Evolutionary conservation across 2,329 filamentous ascomycete genomes (phyloP).

Genomic region (Acarospora socialis): DNA sequence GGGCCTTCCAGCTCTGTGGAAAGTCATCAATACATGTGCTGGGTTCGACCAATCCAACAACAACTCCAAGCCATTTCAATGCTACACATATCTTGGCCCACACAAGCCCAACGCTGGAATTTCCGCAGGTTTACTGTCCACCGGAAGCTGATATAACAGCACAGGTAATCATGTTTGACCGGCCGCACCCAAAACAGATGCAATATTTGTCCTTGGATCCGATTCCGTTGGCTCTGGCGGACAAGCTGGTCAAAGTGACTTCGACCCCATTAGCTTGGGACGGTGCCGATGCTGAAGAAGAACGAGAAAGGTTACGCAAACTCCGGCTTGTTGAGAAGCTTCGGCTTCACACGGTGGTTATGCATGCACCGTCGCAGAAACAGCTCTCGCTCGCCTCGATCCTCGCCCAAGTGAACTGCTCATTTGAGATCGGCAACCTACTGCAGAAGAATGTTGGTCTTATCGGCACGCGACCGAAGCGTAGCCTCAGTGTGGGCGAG

Average conservation of each 20-base stretch:
- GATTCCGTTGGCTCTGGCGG: constrained; percentile 72
- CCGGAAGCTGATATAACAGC: constrained; percentile 52
- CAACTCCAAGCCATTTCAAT: constrained; percentile 40
- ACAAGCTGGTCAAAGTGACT: constrained; percentile 40
- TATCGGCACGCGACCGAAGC: constrained; percentile 65
- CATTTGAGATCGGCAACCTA: constrained; percentile 72
- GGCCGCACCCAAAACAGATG: constrained; percentile 76
- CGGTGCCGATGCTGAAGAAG: constrained; percentile 58
- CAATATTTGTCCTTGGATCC: constrained; percentile 89
- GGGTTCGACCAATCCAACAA: constrained; percentile 58
- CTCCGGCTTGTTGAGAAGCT: constrained; percentile 68
- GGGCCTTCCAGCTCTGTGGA: constrained; percentile 75
- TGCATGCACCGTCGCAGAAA: constrained; percentile 62
- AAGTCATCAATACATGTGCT: constrained; percentile 72
- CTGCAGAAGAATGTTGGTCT: constrained; percentile 82
- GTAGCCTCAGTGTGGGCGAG: constrained; percentile 84
- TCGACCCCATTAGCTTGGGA: constrained; percentile 27
- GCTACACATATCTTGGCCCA: constrained; percentile 55
- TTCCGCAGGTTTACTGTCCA: constrained; percentile 61
- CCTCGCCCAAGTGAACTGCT: constrained; percentile 90
- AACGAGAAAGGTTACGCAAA: constrained; percentile 49
- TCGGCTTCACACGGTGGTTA: constrained; percentile 71
- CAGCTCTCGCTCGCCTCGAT: constrained; percentile 69
- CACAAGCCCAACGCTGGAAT: constrained; percentile 33
- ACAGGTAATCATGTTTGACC: constrained; percentile 79